A percentile compares a stretch with the other conserved stretches of the same genome.
These are phyloP conservation scores for Lactarius deliciosus DNA, from an alignment of 768 basidiomycete genomes.

Conservation along the genomic window DNA sequence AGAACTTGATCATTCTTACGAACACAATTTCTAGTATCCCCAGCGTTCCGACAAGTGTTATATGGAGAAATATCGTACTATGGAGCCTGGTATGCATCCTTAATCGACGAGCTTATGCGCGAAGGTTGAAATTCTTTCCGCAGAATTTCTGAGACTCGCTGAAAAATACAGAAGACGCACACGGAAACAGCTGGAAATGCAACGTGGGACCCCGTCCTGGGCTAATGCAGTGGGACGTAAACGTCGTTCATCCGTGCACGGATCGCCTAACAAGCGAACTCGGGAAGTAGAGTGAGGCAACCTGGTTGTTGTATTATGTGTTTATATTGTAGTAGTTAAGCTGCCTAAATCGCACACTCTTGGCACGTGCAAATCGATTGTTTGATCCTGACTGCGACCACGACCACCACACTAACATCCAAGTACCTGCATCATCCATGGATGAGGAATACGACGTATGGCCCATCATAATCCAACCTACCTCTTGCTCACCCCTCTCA, in stretches of 20 bases:
- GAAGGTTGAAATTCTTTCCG: slow-evolving; percentile 6
- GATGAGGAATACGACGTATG: slow-evolving; percentile 98
- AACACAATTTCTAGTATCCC: slow-evolving; percentile 14
- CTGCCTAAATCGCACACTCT: slow-evolving; percentile 2
- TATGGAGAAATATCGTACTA: slow-evolving; percentile 15
- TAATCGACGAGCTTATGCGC: neutral
- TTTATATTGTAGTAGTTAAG: slow-evolving; percentile 6
- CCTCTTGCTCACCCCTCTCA: slow-evolving; percentile 35
- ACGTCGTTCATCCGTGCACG: slow-evolving; percentile 13
- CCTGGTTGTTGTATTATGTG: slow-evolving; percentile 11
- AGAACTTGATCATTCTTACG: neutral
- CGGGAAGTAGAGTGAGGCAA: slow-evolving; percentile 1
- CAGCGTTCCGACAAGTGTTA: slow-evolving; percentile 19
- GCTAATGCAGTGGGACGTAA: slow-evolving; percentile 23
- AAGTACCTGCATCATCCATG: slow-evolving; percentile 49
- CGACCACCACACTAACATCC: slow-evolving; percentile 32
- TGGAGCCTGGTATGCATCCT: slow-evolving; percentile 17
- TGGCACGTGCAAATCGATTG: slow-evolving; percentile 26
- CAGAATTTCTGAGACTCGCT: slow-evolving; percentile 31
- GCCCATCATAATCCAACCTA: neutral
- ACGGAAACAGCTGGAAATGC: slow-evolving; percentile 24
- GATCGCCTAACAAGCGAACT: slow-evolving; percentile 18
- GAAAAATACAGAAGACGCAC: slow-evolving; percentile 32
- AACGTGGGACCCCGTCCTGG: slow-evolving; percentile 33
- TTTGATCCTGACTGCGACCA: slow-evolving; percentile 28